phyloP scores from a whole-genome alignment of 1,284 basidiomycete species.

The Sporisorium iseilematis-ciliati region DNA sequence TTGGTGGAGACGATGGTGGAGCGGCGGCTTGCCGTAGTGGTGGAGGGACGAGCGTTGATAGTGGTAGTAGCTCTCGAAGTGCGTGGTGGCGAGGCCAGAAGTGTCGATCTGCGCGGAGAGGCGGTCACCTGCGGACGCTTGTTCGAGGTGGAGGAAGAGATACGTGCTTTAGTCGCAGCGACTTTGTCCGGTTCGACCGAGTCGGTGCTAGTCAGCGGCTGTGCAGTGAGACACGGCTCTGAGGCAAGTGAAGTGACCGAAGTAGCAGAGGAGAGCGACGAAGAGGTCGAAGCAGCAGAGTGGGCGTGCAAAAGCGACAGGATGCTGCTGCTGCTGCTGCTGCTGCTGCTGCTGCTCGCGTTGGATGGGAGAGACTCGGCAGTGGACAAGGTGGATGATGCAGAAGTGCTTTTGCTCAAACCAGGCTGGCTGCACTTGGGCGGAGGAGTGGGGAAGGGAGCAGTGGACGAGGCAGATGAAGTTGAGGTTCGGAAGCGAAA shows the following conservation, averaged over 20 bases:
- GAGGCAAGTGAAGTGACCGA: slow-evolving; percentile 20
- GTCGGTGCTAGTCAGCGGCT: not conserved
- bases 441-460: slow-evolving; percentile 6
- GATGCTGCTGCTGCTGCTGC: slow-evolving; percentile 40
- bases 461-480: slow-evolving; percentile 27
- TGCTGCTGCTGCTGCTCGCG: slow-evolving; percentile 35
- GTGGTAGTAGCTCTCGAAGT: slow-evolving; percentile 26
- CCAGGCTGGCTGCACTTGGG: slow-evolving; percentile 5
- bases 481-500: slow-evolving; percentile 43
- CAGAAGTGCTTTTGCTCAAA: slow-evolving; percentile 16
- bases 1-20: slow-evolving; percentile 11
- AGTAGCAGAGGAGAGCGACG: slow-evolving; percentile 22
- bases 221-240: slow-evolving; percentile 15
- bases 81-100: slow-evolving; percentile 28
- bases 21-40: slow-evolving; percentile 23
- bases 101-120: slow-evolving; percentile 15
- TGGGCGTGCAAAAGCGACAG: slow-evolving; percentile 40
- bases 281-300: slow-evolving; percentile 24
- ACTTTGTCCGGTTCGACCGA: slow-evolving; percentile 20
- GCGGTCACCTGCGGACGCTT: not conserved
- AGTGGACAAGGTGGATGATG: slow-evolving; percentile 19
- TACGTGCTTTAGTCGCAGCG: not conserved
- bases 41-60: slow-evolving; percentile 15
- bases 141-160: slow-evolving; percentile 18
- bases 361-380: slow-evolving; percentile 21